Evolutionary conservation across 306 rosid species (phyloP), one percentile per base, ranked within the genome.

Genomic region (Cicer cuneatum): DNA sequence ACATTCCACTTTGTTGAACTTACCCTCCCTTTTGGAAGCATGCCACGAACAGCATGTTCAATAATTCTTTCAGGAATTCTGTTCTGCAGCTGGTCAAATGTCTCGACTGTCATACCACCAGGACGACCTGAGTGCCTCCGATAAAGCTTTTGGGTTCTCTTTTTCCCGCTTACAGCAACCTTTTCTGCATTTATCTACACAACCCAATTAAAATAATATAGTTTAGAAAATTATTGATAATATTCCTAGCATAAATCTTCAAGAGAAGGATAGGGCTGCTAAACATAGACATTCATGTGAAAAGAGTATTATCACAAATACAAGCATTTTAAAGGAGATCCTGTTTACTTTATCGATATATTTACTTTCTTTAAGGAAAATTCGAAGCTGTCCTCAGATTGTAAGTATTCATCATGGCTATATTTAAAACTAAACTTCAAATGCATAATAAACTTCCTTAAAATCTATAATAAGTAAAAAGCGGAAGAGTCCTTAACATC

Each of bases 21-120:
- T 82, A 95, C 99, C 97, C 99, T 90, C 70, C 97, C 98, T 77
- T 95, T 95, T 3, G 99, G 99, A 84, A 95, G 99, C 99, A 95
- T 95, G 43, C 99, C 99, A 9, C 97, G 97, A 81, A 95, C 99
- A 75, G 99, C 99, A 72, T 95, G 99, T 72, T 95, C 98, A 24
- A 92, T 67, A 80, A 95, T 92, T 82, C 99, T 87, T 80, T 95
- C 99, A 5, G 99, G 99, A 77, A 95, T 89, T 78, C 99, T 86
- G 66, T 89, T 88, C 81, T 95, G 99, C 70, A 95, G 85, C 78
- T 95, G 98, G 69, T 87, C 87, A 87, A 95, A 95, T 13, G 99
- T 95, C 79, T 95, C 99, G 39, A 87, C 89, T 29, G 38, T 95
- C 99, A 95, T 92, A 54, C 99, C 99, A 89, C 99, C 99, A 1